Evolutionary conservation across 352 stramenopile genomes (phyloP), one percentile per base, ranked within the genome.

Genomic region (Phytophthora chlamydospora): DNA sequence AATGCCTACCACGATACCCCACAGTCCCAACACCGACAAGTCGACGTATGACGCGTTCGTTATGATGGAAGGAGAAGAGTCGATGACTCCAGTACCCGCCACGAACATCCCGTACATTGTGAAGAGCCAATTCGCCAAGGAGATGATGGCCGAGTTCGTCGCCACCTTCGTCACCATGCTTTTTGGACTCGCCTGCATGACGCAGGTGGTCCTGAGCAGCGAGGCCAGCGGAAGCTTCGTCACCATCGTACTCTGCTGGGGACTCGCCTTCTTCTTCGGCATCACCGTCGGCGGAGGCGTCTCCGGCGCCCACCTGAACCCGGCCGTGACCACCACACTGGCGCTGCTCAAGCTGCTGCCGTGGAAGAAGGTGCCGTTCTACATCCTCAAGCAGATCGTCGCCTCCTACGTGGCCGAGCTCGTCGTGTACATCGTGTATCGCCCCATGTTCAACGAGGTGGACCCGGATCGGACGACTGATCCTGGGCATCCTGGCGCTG

Each of bases 121-220:
- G 4, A 66, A 61, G 35, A 60, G 34, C 6, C 55, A 55, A n/a
- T 53, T 78, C 17, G 31, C 74, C 1, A 71, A 72, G 19, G 70
- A 84, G 53, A 80, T 71, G 33, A 32, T 81, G 27, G 72, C 68
- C 24, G 75, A 81, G 44, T 79, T 77, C 49, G 58, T 84, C 27
- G 69, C 60, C 39, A 78, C 68, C 0, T 73, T 84, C 33, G 56
- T 79, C 14, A 56, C 81, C 36, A 51, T 84, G 39, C 54, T 47
- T 19, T 84, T 84, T 45, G 72, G 72, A n/a, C 50, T 69, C 14
- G 75, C 65, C 12, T 71, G 77, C 16, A 66, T 78, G 40, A 62
- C 71, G 13, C 68, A 84, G 66, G 58, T 75, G 9, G 56, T 56
- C 3, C 58, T 84, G 11, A 75, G 64, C 46, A 31, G 73, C 9